Percentiles rank a stretch among this genome's conserved stretches.
Conservation (phyloP, 371 early-diverging fungal genomes). For the Saksenaea vasiformis region DNA sequence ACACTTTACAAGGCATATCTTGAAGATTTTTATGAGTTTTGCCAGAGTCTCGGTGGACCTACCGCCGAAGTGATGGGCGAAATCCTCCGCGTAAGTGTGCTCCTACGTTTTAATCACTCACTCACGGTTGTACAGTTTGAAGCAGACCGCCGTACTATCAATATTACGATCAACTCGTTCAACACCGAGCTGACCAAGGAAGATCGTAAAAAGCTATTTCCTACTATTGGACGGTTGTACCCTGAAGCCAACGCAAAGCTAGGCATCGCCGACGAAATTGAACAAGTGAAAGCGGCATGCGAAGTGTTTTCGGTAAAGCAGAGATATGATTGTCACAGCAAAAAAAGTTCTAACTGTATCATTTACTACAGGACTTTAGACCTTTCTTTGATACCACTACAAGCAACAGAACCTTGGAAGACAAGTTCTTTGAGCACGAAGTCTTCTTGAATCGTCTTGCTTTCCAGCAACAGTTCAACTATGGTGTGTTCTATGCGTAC, state of each 20-base stretch:
- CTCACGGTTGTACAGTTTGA: constrained; percentile 75
- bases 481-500: constrained; percentile 95
- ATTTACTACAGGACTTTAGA: constrained; percentile 68
- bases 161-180: constrained; percentile 98
- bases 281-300: constrained; percentile 86
- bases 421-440: constrained; percentile 94
- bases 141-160: constrained; percentile 96
- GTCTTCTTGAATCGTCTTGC: constrained; percentile 90
- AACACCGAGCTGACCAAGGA: constrained; percentile 96
- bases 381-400: constrained; percentile 62
- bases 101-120: not conserved
- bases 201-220: constrained; percentile 92
- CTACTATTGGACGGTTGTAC: constrained; percentile 87
- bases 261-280: constrained; percentile 90
- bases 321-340: not conserved
- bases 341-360: not conserved
- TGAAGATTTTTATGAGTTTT: constrained; percentile 95
- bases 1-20: constrained; percentile 97
- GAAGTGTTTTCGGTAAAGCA: constrained; percentile 77
- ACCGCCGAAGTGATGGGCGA: constrained; percentile 96
- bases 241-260: constrained; percentile 89
- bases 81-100: constrained; percentile 71
- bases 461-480: constrained; percentile 97
- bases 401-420: constrained; percentile 79
- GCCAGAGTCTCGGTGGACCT: constrained; percentile 78